Percentiles rank a stretch among this genome's conserved stretches.
phyloP scores from a whole-genome alignment of 2,329 filamentous ascomycete species.

The Arthrinium puccinioides region DNA sequence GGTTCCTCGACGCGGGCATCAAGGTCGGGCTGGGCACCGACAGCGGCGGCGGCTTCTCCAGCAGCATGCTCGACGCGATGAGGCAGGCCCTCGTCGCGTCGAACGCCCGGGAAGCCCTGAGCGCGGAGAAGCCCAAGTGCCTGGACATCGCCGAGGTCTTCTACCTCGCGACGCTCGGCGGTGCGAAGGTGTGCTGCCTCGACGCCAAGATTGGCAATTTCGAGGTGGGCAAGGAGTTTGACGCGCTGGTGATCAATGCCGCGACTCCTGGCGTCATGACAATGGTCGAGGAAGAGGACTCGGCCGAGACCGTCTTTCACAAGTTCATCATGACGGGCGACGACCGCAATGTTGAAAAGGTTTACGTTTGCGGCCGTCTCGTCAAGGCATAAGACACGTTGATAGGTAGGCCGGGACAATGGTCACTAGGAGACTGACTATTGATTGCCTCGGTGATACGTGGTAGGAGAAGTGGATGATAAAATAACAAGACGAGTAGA shows the following conservation, averaged over 20 bases:
- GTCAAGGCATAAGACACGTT: constrained; percentile 12
- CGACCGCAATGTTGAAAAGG: constrained; percentile 50
- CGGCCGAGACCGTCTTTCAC: constrained; percentile 40
- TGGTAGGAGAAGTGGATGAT: too few species aligned
- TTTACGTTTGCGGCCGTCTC: constrained; percentile 43
- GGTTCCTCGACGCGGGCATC: constrained; percentile 49
- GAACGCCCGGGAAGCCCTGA: constrained; percentile 36
- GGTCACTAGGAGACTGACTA: too few species aligned
- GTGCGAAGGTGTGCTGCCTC: constrained; percentile 50
- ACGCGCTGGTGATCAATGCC: constrained; percentile 43
- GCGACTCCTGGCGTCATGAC: constrained; percentile 38
- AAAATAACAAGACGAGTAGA: too few species aligned
- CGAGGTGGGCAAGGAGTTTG: constrained; percentile 52
- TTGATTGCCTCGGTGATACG: too few species aligned
- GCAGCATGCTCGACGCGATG: constrained; percentile 51
- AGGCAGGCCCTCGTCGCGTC: constrained; percentile 50
- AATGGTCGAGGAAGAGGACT: constrained; percentile 43
- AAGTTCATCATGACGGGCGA: constrained; percentile 62
- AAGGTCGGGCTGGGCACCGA: constrained; percentile 63
- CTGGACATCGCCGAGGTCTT: constrained; percentile 47
- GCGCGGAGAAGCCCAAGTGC: constrained; percentile 31
- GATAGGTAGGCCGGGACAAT: too few species aligned
- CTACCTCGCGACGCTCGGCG: constrained; percentile 53
- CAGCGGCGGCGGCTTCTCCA: constrained; percentile 55
- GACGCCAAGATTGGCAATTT: constrained; percentile 49